These are phyloP conservation scores for Backusella tuberculispora DNA, from an alignment of 192 early-diverging fungal genomes.

Conservation along the genomic window DNA sequence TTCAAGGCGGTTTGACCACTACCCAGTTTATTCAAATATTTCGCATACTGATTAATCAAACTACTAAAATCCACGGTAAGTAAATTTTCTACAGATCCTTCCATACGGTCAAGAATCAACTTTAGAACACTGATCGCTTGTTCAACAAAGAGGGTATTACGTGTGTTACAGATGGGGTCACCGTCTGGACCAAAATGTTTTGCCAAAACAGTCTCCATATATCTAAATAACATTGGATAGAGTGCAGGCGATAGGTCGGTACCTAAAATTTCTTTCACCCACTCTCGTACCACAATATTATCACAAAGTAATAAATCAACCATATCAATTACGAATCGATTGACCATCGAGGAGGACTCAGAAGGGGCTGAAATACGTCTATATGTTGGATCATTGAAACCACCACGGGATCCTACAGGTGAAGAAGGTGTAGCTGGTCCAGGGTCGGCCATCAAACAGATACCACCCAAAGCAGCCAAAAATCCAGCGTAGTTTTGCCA, in stretches of 20 bases:
- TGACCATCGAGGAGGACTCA: conserved; percentile 54
- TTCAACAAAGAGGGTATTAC: conserved; percentile 76
- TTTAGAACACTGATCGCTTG: conserved; percentile 76
- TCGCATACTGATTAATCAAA: conserved; percentile 66
- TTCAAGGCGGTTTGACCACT: conserved; percentile 56
- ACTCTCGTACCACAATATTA: conserved; percentile 75
- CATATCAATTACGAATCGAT: conserved; percentile 75
- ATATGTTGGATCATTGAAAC: conserved; percentile 3
- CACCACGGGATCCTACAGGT: not conserved
- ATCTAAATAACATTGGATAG: conserved; percentile 66
- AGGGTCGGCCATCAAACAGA: conserved; percentile 55
- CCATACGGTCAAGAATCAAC: conserved; percentile 72
- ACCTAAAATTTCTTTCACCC: conserved; percentile 79
- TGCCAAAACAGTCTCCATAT: conserved; percentile 61
- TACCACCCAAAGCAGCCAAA: conserved; percentile 77
- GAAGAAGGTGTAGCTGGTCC: conserved; percentile 20
- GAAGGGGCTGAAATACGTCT: conserved; percentile 24
- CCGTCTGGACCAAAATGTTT: conserved; percentile 68
- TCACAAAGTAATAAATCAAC: conserved; percentile 77
- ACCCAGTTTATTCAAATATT: conserved; percentile 71
- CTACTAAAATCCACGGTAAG: conserved; percentile 73
- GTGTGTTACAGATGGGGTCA: conserved; percentile 47
- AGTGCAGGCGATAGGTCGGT: conserved; percentile 71
- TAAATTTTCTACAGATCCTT: conserved; percentile 57
- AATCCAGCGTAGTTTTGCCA: conserved; percentile 88